Conservation (phyloP, 495 filamentous ascomycete species). For the Penicillium bialowiezense region DNA sequence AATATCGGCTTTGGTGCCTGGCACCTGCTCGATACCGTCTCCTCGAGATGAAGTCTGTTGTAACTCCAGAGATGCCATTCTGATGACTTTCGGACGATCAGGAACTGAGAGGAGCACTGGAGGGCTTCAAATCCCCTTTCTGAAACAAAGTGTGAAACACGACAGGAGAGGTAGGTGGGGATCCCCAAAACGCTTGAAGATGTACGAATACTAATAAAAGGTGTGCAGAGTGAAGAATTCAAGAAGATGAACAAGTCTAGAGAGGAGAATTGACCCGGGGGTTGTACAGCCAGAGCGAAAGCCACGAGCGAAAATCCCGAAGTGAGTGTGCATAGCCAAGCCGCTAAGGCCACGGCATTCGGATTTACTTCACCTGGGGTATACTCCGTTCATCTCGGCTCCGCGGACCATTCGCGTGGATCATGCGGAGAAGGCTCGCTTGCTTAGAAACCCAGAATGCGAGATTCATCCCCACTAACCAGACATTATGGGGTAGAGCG, state of each 20-base stretch:
- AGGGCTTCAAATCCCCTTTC: neutral
- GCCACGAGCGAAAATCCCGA: conserved; percentile 1
- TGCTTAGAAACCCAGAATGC: neutral
- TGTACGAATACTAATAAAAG: neutral
- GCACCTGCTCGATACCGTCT: conserved; percentile 9
- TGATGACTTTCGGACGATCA: neutral
- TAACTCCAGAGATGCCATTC: conserved; percentile 28
- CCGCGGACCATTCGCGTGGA: conserved; percentile 12
- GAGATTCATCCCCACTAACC: neutral
- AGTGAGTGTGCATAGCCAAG: conserved; percentile 19
- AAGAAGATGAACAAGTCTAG: neutral
- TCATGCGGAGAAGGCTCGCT: conserved; percentile 1
- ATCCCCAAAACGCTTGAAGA: neutral
- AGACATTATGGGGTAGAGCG: neutral
- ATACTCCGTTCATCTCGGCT: conserved; percentile 5
- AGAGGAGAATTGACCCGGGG: neutral
- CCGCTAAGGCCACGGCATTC: neutral
- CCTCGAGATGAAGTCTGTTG: conserved; percentile 18
- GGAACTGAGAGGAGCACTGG: neutral
- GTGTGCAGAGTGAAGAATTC: neutral
- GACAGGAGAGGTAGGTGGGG: neutral
- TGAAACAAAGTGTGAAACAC: neutral
- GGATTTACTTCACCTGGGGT: neutral
- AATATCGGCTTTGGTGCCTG: conserved; percentile 26
- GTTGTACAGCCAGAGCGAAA: neutral